These are phyloP conservation scores for Pleurotus giganteus DNA, from an alignment of 768 basidiomycete genomes.

Conservation along the genomic window DNA sequence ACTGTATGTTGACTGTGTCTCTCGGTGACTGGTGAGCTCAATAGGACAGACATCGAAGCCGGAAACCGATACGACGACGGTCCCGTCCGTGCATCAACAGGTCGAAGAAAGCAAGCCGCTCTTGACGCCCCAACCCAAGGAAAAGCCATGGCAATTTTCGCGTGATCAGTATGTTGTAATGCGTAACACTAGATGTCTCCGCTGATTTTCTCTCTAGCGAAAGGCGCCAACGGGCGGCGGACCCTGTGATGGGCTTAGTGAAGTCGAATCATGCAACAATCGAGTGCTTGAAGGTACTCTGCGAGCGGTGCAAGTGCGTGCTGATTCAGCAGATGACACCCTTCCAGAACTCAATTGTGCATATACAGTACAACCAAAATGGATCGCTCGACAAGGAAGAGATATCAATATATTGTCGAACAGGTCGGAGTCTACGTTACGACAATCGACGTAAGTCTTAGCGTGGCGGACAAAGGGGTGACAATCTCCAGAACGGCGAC, in stretches of 20 bases:
- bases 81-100: no score
- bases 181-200: not conserved
- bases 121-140: no score
- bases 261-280: conserved; percentile 2
- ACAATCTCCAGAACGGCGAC: not conserved
- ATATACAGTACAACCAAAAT: not conserved
- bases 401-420: not conserved
- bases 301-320: conserved; percentile 2
- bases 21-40: no score
- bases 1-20: no score
- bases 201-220: not conserved
- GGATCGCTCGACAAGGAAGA: not conserved
- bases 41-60: no score
- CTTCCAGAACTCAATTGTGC: not conserved
- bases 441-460: not conserved
- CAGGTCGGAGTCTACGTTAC: not conserved
- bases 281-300: conserved; percentile 2
- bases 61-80: no score
- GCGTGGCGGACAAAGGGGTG: not conserved
- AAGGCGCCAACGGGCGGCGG: not conserved
- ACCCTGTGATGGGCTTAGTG: not conserved
- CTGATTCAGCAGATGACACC: not conserved
- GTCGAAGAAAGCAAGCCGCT: no score
- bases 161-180: not conserved
- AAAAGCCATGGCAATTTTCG: not conserved